These are phyloP conservation scores for Vitis riparia DNA, from an alignment of 164 flowering plant species.

Conservation along the genomic window DNA sequence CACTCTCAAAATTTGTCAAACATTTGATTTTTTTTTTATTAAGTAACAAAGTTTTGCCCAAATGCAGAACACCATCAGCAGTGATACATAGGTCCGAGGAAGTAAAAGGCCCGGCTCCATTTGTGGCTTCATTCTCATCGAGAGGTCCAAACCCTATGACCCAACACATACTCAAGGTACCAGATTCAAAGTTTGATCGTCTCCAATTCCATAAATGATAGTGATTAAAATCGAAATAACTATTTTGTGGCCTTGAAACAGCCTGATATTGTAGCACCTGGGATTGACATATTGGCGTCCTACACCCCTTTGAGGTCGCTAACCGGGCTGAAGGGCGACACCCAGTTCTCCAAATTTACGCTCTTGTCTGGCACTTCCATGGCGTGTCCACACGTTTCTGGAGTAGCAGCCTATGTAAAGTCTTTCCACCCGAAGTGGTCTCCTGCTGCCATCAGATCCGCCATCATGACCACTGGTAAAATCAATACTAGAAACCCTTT, in stretches of 20 bases:
- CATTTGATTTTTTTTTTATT: neutral
- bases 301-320: constrained; percentile 55
- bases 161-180: constrained; percentile 58
- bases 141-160: constrained; percentile 69
- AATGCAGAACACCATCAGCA: constrained; percentile 56
- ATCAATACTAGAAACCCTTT: neutral
- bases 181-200: neutral
- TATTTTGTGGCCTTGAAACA: constrained; percentile 13
- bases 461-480: constrained; percentile 43
- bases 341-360: constrained; percentile 43
- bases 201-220: no score
- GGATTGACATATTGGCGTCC: constrained; percentile 66
- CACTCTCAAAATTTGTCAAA: neutral
- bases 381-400: constrained; percentile 71
- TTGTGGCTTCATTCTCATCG: constrained; percentile 75
- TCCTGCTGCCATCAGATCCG: constrained; percentile 68
- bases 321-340: constrained; percentile 60
- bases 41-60: no score
- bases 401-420: constrained; percentile 59
- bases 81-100: constrained; percentile 50
- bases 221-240: no score
- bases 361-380: constrained; percentile 77
- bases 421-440: constrained; percentile 70
- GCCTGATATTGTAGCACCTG: constrained; percentile 85
- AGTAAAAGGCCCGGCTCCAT: constrained; percentile 50